These are phyloP conservation scores for Hanseniaspora taiwanica DNA, from an alignment of 805 yeast species.

Conservation along the genomic window DNA sequence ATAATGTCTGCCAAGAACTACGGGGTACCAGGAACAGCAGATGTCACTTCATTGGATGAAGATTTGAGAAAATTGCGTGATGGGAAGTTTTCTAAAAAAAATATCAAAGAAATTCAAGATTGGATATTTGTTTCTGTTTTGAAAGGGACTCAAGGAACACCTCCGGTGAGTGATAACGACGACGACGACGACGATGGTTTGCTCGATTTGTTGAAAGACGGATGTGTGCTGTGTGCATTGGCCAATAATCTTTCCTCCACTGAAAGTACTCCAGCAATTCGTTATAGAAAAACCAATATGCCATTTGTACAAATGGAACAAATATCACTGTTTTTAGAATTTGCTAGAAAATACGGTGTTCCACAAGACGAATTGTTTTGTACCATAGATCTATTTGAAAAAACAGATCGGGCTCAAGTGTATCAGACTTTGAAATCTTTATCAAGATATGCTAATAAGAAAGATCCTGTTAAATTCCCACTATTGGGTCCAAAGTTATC, in stretches of 20 bases:
- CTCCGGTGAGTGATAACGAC: background rate
- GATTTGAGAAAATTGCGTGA: conserved; percentile 40
- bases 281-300: conserved; percentile 49
- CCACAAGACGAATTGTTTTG: conserved; percentile 75
- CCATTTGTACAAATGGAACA: conserved; percentile 79
- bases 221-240: conserved; percentile 37
- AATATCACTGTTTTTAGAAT: conserved; percentile 53
- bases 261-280: conserved; percentile 24
- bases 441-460: conserved; percentile 51
- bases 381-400: conserved; percentile 62
- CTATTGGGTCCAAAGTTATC: conserved; percentile 48
- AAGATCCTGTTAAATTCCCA: conserved; percentile 34
- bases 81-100: conserved; percentile 33
- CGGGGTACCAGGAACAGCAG: conserved; percentile 21
- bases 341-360: conserved; percentile 51
- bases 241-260: conserved; percentile 27
- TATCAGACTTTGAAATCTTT: conserved; percentile 61
- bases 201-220: conserved; percentile 46
- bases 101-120: conserved; percentile 29
- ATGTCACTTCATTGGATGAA: conserved; percentile 49
- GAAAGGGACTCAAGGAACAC: conserved; percentile 17
- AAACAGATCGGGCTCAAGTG: conserved; percentile 65
- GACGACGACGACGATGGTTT: conserved; percentile 27
- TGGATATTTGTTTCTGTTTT: conserved; percentile 40
- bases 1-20: conserved; percentile 9